Percentiles rank a stretch among this genome's conserved stretches.
These are phyloP conservation scores for Sordaria brevicollis DNA, from an alignment of 495 filamentous ascomycete genomes.

Conservation along the genomic window DNA sequence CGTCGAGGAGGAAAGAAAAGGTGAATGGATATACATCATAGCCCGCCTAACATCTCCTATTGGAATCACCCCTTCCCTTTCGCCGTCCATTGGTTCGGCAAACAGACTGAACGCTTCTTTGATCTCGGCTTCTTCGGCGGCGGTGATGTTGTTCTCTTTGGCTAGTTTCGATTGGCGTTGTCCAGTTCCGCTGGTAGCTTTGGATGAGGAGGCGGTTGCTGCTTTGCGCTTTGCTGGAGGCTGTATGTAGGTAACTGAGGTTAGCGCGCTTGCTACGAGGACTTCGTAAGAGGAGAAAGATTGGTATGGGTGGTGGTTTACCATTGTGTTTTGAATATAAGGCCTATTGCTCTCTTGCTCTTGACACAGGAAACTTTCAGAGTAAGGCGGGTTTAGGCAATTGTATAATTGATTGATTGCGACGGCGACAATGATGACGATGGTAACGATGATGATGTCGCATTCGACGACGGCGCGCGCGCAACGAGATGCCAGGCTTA, in stretches of 20 bases:
- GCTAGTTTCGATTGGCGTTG: conserved; percentile 67
- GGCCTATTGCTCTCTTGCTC: background rate
- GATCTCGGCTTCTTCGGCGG: conserved; percentile 79
- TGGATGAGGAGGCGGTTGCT: conserved; percentile 8
- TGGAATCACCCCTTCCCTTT: conserved; percentile 63
- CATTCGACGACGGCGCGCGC: background rate
- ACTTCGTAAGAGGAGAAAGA: background rate
- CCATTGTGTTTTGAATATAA: background rate
- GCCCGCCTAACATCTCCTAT: conserved; percentile 72
- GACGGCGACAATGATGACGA: background rate
- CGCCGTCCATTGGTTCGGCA: conserved; percentile 53
- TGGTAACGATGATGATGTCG: background rate
- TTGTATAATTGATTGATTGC: no score
- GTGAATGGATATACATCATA: conserved; percentile 51
- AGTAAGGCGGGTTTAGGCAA: no score
- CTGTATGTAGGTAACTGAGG: conserved; percentile 10
- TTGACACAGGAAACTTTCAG: no score
- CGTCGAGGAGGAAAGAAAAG: background rate
- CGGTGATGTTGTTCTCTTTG: conserved; percentile 74
- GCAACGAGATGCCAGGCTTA: background rate
- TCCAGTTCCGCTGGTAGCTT: conserved; percentile 13
- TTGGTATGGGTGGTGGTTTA: background rate
- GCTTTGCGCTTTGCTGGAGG: conserved; percentile 32
- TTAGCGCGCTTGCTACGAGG: background rate
- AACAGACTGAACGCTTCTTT: conserved; percentile 83